A percentile compares a stretch with the other conserved stretches of the same genome.
phyloP scores from a whole-genome alignment of 441 rosid species.

The Bocquillonia castaneifolia region DNA sequence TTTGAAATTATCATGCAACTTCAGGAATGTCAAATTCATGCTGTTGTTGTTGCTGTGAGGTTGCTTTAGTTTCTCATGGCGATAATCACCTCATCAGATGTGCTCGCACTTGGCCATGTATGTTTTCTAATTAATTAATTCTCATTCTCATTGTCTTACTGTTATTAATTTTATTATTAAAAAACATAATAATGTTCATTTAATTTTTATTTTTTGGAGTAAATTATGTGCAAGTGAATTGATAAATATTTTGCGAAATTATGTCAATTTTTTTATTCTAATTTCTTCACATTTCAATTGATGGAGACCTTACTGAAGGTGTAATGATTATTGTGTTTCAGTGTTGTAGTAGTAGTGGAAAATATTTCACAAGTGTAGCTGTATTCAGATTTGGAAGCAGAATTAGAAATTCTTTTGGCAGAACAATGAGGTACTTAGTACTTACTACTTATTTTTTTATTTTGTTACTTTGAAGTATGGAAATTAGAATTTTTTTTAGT shows the following conservation, averaged over 20 bases:
- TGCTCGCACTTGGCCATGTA: slow-evolving; percentile 30
- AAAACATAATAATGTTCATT: too few species aligned
- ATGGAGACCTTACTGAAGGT: background rate
- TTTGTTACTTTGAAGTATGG: slow-evolving; percentile 7
- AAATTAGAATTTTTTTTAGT: background rate
- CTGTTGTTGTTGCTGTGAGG: slow-evolving; percentile 12
- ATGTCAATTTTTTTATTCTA: background rate
- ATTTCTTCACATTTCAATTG: background rate
- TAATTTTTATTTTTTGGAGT: too few species aligned
- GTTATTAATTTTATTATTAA: too few species aligned
- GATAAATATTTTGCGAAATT: too few species aligned
- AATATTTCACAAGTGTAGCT: slow-evolving; percentile 35
- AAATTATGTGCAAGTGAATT: too few species aligned
- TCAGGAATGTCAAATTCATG: slow-evolving; percentile 26
- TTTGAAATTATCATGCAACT: background rate
- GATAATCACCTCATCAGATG: slow-evolving; percentile 18
- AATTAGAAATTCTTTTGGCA: slow-evolving; percentile 36
- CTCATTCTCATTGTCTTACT: background rate
- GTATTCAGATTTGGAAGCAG: slow-evolving; percentile 41
- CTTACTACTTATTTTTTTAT: background rate
- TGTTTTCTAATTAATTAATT: background rate
- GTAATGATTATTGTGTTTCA: slow-evolving; percentile 21
- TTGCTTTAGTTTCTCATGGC: slow-evolving; percentile 32
- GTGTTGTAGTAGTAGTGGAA: slow-evolving; percentile 44
- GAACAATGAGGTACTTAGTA: slow-evolving; percentile 36